A percentile compares a stretch with the other conserved stretches of the same genome.
Conservation (phyloP, 2,329 filamentous ascomycete species). For the Trichoderma koningiopsis region DNA sequence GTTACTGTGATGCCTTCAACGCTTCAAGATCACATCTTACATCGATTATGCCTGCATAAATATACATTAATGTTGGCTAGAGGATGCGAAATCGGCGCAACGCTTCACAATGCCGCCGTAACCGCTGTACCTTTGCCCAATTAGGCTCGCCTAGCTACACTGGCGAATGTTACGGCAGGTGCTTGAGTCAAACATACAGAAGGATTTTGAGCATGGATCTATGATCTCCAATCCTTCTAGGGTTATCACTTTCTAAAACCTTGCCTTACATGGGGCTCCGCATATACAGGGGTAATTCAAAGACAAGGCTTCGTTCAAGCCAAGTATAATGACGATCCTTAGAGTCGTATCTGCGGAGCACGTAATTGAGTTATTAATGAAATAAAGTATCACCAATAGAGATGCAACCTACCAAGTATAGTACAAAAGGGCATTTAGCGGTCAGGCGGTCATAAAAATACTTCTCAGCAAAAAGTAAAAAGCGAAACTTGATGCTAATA, state of each 20-base stretch:
- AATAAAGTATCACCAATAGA: not conserved
- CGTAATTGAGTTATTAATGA: not conserved
- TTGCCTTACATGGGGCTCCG: not conserved
- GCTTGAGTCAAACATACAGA: not conserved
- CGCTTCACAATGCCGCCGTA: constrained; percentile 30
- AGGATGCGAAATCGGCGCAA: constrained; percentile 29
- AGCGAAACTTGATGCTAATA: not conserved
- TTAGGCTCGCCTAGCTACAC: constrained; percentile 31
- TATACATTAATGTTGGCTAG: constrained; percentile 27
- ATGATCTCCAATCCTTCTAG: not conserved
- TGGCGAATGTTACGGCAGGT: not conserved
- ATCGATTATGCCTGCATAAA: constrained; percentile 29
- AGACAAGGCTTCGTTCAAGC: not conserved
- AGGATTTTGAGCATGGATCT: not conserved
- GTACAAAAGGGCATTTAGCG: not conserved
- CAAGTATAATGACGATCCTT: not conserved
- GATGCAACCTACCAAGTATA: not conserved
- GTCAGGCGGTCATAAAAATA: not conserved
- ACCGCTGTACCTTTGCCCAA: constrained; percentile 34
- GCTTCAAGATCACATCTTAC: constrained; percentile 33
- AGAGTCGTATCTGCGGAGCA: not conserved
- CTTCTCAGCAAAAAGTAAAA: not conserved
- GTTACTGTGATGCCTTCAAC: constrained; percentile 18
- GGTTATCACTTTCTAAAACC: not conserved
- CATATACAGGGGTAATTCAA: not conserved